phyloP scores from a whole-genome alignment of 106 monocot species.

The Agapanthus africanus region DNA sequence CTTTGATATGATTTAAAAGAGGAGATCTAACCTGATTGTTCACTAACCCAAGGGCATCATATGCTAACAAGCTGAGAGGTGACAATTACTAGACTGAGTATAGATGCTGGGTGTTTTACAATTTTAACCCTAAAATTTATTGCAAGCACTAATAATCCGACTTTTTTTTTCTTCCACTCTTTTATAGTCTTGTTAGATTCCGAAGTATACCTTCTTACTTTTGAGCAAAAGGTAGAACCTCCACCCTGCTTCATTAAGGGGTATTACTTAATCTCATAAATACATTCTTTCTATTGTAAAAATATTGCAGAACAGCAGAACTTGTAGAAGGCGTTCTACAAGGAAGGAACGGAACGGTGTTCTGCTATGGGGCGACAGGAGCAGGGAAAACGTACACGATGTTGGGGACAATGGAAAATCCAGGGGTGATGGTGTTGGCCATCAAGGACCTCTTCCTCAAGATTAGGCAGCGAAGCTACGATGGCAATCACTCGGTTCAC shows the following conservation, averaged over 20 bases:
- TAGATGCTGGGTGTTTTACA: too few relatives aligned
- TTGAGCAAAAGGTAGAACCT: too few relatives aligned
- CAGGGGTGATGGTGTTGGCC: conserved; percentile 92
- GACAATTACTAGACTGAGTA: too few relatives aligned
- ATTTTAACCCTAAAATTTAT: too few relatives aligned
- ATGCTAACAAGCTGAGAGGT: too few relatives aligned
- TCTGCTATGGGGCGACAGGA: conserved; percentile 97
- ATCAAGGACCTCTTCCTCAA: conserved; percentile 89
- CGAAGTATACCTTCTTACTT: neutral
- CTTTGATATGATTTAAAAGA: too few relatives aligned
- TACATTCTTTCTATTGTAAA: neutral
- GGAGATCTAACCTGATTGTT: too few relatives aligned
- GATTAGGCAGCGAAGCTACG: conserved; percentile 73
- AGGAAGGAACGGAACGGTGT: conserved; percentile 87
- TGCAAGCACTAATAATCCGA: too few relatives aligned
- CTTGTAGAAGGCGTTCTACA: conserved; percentile 86
- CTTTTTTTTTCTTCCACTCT: too few relatives aligned
- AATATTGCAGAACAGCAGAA: conserved; percentile 55
- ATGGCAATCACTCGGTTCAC: conserved; percentile 71
- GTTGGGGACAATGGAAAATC: conserved; percentile 85
- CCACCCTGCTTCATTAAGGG: too few relatives aligned
- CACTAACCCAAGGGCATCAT: too few relatives aligned
- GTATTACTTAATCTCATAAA: too few relatives aligned
- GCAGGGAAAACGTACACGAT: conserved; percentile 98
- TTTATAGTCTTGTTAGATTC: neutral